A percentile compares a stretch with the other conserved stretches of the same genome.
These are phyloP conservation scores for Retiboletus fuscus DNA, from an alignment of 1,284 basidiomycete species.

Conservation along the genomic window DNA sequence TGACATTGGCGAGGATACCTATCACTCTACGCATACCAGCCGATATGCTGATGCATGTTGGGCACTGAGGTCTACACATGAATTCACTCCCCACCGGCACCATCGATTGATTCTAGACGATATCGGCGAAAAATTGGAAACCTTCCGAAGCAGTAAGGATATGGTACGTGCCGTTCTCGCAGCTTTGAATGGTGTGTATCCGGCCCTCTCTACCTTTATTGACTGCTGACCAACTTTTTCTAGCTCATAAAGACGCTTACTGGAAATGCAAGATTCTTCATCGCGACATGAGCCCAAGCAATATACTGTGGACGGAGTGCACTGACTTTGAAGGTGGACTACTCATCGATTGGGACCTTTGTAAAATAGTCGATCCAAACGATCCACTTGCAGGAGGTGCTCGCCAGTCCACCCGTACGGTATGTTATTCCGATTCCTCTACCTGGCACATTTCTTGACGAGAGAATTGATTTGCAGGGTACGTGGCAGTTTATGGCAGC, in stretches of 20 bases:
- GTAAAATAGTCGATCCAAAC: background rate
- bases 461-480: background rate
- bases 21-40: background rate
- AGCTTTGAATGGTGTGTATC: background rate
- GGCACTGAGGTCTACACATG: background rate
- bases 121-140: background rate
- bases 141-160: background rate
- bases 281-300: background rate
- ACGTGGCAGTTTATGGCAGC: background rate
- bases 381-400: background rate
- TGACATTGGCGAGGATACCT: background rate
- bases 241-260: background rate
- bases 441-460: background rate
- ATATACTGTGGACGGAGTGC: background rate
- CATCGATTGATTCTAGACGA: background rate
- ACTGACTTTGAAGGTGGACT: constrained; percentile 3
- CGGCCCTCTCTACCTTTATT: background rate
- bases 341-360: constrained; percentile 4
- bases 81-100: background rate
- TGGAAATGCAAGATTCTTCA: background rate
- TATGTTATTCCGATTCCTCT: background rate
- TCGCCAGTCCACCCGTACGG: background rate
- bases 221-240: background rate
- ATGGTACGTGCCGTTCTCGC: background rate
- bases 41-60: background rate